These are phyloP conservation scores for Pyracantha coccinea DNA, from an alignment of 331 rosid genomes.

Conservation along the genomic window DNA sequence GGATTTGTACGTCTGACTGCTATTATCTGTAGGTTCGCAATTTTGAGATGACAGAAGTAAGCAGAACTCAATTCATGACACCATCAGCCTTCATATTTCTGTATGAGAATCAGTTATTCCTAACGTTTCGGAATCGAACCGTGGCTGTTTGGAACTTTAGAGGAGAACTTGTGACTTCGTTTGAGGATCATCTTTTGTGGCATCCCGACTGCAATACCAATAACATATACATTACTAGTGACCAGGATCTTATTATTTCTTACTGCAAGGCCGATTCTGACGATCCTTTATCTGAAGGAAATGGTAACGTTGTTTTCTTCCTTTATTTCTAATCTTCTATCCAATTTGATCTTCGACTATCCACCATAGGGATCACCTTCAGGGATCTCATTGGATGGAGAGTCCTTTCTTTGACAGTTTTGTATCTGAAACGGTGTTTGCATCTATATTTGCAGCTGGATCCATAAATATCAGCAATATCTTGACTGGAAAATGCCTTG, in stretches of 20 bases:
- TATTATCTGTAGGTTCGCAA: conserved; percentile 64
- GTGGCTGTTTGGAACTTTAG: conserved; percentile 99
- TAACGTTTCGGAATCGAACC: conserved; percentile 90
- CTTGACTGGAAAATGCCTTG: conserved; percentile 93
- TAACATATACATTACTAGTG: conserved; percentile 94
- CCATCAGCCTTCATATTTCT: conserved; percentile 97
- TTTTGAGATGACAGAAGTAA: conserved; percentile 84
- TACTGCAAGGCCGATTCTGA: conserved; percentile 99
- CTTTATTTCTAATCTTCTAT: too few species aligned
- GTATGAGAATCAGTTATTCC: conserved; percentile 88
- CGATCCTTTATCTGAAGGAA: conserved; percentile 84
- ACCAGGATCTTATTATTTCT: conserved; percentile 97
- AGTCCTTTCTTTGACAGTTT: too few species aligned
- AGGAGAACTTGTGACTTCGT: conserved; percentile 97
- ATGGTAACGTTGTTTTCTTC: conserved; percentile 45
- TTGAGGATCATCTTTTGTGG: conserved; percentile 98
- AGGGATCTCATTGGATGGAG: not conserved
- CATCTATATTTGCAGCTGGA: conserved; percentile 68
- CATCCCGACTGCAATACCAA: conserved; percentile 99
- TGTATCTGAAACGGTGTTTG: too few species aligned
- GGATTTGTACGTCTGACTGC: conserved; percentile 17
- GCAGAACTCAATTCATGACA: conserved; percentile 90
- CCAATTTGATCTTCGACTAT: too few species aligned
- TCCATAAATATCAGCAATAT: conserved; percentile 97
- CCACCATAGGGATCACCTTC: not conserved